These are phyloP conservation scores for Claviceps capensis DNA, from an alignment of 2,329 filamentous ascomycete species.

Conservation along the genomic window DNA sequence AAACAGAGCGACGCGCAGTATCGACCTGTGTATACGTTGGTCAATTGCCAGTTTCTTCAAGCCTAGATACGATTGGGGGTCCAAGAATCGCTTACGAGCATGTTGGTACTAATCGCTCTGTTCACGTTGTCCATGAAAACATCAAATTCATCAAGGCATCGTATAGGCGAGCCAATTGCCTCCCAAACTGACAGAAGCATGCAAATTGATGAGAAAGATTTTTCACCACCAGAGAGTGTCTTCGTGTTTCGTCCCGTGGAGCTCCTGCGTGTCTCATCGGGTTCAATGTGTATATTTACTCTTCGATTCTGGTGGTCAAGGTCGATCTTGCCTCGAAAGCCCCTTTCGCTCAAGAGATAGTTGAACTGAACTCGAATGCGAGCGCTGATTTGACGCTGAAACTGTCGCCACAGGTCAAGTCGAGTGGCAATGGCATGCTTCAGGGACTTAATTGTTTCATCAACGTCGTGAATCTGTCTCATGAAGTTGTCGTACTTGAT, in stretches of 20 bases:
- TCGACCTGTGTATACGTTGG: conserved; percentile 45
- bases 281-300: conserved; percentile 65
- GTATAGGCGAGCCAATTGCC: conserved; percentile 89
- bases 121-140: conserved; percentile 99
- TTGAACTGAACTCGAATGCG: conserved; percentile 75
- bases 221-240: conserved; percentile 90
- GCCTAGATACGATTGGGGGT: not conserved
- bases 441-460: conserved; percentile 29
- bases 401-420: conserved; percentile 62
- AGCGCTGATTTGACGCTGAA: conserved; percentile 75
- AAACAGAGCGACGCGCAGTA: conserved; percentile 73
- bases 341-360: conserved; percentile 77
- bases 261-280: conserved; percentile 54
- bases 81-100: conserved; percentile 55
- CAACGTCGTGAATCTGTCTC: conserved; percentile 25
- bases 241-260: conserved; percentile 69
- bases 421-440: conserved; percentile 54
- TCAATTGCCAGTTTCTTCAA: conserved; percentile 2
- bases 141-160: conserved; percentile 95
- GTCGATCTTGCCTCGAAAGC: conserved; percentile 69
- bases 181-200: conserved; percentile 90
- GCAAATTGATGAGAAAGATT: conserved; percentile 95
- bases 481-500: conserved; percentile 29
- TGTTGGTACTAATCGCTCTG: conserved; percentile 78
- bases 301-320: conserved; percentile 63